Base-by-base conservation (phyloP, 2,329 filamentous ascomycete genomes). In the Claviceps humidiphila region DNA sequence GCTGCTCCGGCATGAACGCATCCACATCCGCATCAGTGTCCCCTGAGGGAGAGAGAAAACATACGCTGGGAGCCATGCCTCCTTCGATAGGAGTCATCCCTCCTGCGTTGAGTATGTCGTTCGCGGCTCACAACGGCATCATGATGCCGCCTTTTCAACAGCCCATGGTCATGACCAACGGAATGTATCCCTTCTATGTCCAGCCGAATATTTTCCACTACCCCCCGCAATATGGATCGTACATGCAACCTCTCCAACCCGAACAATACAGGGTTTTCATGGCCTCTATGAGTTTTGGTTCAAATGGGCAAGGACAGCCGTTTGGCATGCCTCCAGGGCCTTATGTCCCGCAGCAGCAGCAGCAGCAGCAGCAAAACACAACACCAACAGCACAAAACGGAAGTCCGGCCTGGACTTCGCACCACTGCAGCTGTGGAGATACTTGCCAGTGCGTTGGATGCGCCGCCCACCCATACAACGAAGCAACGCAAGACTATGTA, bases 381-480 rank as follows among this genome's bases (percentile, higher is more conserved):
- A 37, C 42, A 1, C 54, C 44, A 51, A 61, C 49, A 37, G 50
- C 53, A 34, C 38, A 49, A 22, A 58, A 58, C n/a, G 51, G 50
- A n/a, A 53, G 58, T 3, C 53, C 58, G 3, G 30, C 30, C 30
- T 68, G 64, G 57, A 71, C 64, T 20, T 68, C 62, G 51, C 68
- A 69, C 46, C 69, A 65, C 51, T 87, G 84, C 59, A 71, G 72
- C 47, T 87, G 84, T 60, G 84, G 84, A 20, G 77, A 82, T 51
- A 70, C 70, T 30, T 87, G 84, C 57, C 75, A 81, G 57, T 87
- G 84, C 60, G 69, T 86, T 39, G 83, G 82, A 11, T 87, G 84
- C 61, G 74, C 80, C 5, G 78, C 78, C 2, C 82, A 86, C 62
- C 81, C 83, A 13, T 84, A 81, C 60, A 86, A 86, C 58, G 72